Evolutionary conservation across 108 stramenopile species (phyloP).

Genomic region (Parietichytrium sp.): DNA sequence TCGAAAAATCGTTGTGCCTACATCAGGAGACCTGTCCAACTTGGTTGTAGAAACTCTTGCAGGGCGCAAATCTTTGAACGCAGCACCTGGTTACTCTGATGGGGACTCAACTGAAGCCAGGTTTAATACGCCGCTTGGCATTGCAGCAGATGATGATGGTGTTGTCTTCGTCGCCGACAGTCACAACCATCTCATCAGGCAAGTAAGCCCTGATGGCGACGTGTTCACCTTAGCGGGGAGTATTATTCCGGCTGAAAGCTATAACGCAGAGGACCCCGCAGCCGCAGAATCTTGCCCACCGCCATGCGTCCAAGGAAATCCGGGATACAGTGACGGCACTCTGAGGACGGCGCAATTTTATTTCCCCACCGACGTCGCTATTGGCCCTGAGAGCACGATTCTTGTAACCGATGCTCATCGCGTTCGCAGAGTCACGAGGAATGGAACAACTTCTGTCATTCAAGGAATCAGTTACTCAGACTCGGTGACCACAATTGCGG

Average conservation of each 20-base stretch:
- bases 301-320: slow-evolving; percentile 69
- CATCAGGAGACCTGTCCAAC: slow-evolving; percentile 40
- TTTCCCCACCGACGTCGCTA: slow-evolving; percentile 73
- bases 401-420: slow-evolving; percentile 71
- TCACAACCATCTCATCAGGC: slow-evolving; percentile 73
- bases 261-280: slow-evolving; percentile 35
- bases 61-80: slow-evolving; percentile 3
- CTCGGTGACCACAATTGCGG: slow-evolving; percentile 71
- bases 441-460: neutral
- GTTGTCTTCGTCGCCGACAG: slow-evolving; percentile 78
- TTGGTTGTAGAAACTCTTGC: slow-evolving; percentile 43
- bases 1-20: slow-evolving; percentile 49
- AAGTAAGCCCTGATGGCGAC: slow-evolving; percentile 49
- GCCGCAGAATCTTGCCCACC: slow-evolving; percentile 54
- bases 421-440: slow-evolving; percentile 59
- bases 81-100: slow-evolving; percentile 69
- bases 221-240: slow-evolving; percentile 66
- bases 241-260: slow-evolving; percentile 21
- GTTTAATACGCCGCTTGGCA: slow-evolving; percentile 73
- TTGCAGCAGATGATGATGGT: slow-evolving; percentile 60
- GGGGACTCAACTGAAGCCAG: slow-evolving; percentile 58
- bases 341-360: slow-evolving; percentile 57
- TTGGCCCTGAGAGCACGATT: slow-evolving; percentile 54
- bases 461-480: slow-evolving; percentile 37
- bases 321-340: slow-evolving; percentile 66